Evolutionary conservation across 108 stramenopile species (phyloP).

Genomic region (Cyclostephanos invisitatus): DNA sequence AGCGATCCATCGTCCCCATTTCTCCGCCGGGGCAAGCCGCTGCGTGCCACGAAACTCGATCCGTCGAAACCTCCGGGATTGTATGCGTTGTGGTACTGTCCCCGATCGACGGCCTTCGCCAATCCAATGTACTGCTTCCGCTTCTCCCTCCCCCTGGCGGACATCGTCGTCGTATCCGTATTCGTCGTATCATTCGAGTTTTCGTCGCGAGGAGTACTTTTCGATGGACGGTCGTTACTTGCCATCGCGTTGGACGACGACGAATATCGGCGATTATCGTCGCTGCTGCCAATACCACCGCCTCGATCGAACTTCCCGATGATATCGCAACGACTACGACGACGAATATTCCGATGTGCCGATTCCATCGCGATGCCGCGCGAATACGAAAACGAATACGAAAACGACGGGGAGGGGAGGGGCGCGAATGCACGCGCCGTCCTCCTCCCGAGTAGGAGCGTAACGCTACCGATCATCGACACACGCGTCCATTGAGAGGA

Average conservation of each 20-base stretch:
- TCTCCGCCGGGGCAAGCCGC: conserved; percentile 76
- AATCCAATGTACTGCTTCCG: conserved; percentile 72
- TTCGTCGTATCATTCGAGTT: neutral
- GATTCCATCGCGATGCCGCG: neutral
- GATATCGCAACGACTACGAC: neutral
- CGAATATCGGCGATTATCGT: neutral
- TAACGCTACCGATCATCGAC: neutral
- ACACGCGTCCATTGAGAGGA: neutral
- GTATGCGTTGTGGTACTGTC: conserved; percentile 65
- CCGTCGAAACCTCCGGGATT: conserved; percentile 66
- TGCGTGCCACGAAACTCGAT: conserved; percentile 55
- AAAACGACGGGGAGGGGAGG: neutral
- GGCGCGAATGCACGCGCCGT: neutral
- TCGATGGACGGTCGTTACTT: neutral
- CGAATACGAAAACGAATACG: neutral
- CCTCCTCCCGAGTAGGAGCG: neutral
- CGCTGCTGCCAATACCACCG: neutral
- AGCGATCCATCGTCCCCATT: conserved; percentile 29
- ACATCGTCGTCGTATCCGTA: neutral
- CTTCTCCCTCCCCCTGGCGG: conserved; percentile 41
- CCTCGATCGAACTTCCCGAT: neutral
- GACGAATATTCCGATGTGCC: neutral
- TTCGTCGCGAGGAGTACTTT: neutral
- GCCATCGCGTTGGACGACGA: neutral
- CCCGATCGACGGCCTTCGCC: conserved; percentile 87